Evolutionary conservation across 768 basidiomycete genomes (phyloP).

Genomic region (Pleurotus tuoliensis): DNA sequence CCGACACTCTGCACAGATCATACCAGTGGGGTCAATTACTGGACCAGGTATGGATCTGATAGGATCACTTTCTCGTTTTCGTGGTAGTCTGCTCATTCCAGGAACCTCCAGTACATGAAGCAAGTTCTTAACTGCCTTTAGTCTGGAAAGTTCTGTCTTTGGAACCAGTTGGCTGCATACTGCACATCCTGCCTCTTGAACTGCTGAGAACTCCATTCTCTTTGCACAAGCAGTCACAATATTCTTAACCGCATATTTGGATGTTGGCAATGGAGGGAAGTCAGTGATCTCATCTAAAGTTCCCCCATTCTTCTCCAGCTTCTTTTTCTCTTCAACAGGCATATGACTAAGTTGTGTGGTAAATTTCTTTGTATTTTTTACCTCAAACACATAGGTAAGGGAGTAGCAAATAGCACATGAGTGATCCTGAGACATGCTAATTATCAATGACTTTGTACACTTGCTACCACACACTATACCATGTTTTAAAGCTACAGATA

Average conservation of each 20-base stretch:
- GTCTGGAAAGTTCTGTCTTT: background rate
- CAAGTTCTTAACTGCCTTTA: background rate
- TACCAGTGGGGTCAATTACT: background rate
- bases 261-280: background rate
- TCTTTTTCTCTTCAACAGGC: too few species aligned
- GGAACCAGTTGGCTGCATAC: background rate
- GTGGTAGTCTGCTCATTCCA: background rate
- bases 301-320: background rate
- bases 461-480: background rate
- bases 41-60: background rate
- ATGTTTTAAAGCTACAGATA: background rate
- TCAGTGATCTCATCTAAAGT: background rate
- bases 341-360: background rate
- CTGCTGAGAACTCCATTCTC: background rate
- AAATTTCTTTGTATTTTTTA: background rate
- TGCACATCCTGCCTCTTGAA: slow-evolving; percentile 1
- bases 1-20: slow-evolving; percentile 7
- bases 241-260: background rate
- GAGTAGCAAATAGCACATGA: background rate
- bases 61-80: background rate
- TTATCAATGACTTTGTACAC: background rate
- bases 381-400: background rate
- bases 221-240: background rate
- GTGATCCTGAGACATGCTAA: background rate
- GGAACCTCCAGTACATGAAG: background rate